These are phyloP conservation scores for Aureobasidium musti DNA, from an alignment of 2,329 filamentous ascomycete genomes.

Conservation along the genomic window DNA sequence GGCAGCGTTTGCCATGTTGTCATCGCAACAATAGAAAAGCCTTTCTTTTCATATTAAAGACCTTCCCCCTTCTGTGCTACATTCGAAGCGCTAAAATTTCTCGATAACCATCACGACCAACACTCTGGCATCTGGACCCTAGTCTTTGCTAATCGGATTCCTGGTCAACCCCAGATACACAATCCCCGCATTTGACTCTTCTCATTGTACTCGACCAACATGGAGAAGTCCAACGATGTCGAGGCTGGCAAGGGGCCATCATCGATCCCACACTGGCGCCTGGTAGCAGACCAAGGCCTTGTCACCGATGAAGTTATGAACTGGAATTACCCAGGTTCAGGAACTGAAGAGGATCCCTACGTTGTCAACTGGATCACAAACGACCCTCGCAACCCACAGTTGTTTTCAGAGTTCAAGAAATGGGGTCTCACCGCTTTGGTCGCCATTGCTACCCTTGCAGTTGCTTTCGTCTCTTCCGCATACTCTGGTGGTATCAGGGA, in stretches of 20 bases:
- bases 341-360: slow-evolving; percentile 68
- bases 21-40: slow-evolving; percentile 18
- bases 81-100: neutral
- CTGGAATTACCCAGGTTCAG: slow-evolving; percentile 45
- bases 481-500: slow-evolving; percentile 61
- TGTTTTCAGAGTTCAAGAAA: slow-evolving; percentile 59
- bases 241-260: slow-evolving; percentile 36
- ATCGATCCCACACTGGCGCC: slow-evolving; percentile 37
- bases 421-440: slow-evolving; percentile 66
- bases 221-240: slow-evolving; percentile 33
- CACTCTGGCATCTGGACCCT: neutral
- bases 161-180: slow-evolving; percentile 4
- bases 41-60: slow-evolving; percentile 4
- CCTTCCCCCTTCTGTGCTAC: slow-evolving; percentile 3
- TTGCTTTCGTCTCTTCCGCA: slow-evolving; percentile 69
- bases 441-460: slow-evolving; percentile 66
- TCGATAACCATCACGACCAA: neutral
- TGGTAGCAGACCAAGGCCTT: slow-evolving; percentile 41
- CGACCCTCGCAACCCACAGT: slow-evolving; percentile 68
- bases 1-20: slow-evolving; percentile 24
- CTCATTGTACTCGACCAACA: neutral
- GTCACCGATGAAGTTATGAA: slow-evolving; percentile 42
- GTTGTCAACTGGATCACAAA: slow-evolving; percentile 66
- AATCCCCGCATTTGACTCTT: neutral
- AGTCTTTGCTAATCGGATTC: neutral